These are phyloP conservation scores for Phaeosphaeriaceae sp. DNA, from an alignment of 2,329 filamentous ascomycete species.

Conservation along the genomic window DNA sequence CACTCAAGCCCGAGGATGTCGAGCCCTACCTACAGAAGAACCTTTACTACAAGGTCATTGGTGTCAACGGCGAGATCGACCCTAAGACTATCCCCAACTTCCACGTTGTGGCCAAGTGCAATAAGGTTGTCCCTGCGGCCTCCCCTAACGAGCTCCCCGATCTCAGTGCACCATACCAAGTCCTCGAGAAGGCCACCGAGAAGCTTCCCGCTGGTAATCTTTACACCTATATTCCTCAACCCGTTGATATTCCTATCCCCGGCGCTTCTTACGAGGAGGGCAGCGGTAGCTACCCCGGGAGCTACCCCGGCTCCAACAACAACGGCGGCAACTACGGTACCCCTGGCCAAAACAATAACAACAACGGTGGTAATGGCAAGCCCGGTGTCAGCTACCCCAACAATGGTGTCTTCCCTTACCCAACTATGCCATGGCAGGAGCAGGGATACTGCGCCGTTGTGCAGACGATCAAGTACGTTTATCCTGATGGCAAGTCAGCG, in stretches of 20 bases:
- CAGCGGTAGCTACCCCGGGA: not conserved
- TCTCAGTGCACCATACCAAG: constrained; percentile 33
- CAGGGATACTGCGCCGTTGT: constrained; percentile 38
- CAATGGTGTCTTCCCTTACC: constrained; percentile 22
- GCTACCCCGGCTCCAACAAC: constrained; percentile 1
- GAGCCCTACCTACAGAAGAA: constrained; percentile 43
- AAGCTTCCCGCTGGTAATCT: constrained; percentile 39
- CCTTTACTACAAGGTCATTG: constrained; percentile 45
- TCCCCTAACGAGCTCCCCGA: constrained; percentile 36
- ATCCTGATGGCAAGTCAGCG: constrained; percentile 32
- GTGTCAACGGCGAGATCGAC: constrained; percentile 38
- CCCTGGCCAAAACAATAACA: not conserved
- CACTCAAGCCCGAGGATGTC: constrained; percentile 40
- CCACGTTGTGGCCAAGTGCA: constrained; percentile 42
- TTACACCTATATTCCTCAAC: constrained; percentile 32
- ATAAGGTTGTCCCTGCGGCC: constrained; percentile 35
- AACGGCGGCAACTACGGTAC: constrained; percentile 5
- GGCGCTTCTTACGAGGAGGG: constrained; percentile 22
- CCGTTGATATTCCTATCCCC: constrained; percentile 26
- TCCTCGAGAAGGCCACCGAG: constrained; percentile 34
- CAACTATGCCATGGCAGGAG: constrained; percentile 31
- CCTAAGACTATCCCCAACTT: constrained; percentile 39
- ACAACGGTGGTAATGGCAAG: constrained; percentile 5
- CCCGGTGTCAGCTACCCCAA: constrained; percentile 5
- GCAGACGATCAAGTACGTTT: constrained; percentile 45